Evolutionary conservation across 139 green algal genomes (phyloP).

Genomic region (Eudorina sp.): DNA sequence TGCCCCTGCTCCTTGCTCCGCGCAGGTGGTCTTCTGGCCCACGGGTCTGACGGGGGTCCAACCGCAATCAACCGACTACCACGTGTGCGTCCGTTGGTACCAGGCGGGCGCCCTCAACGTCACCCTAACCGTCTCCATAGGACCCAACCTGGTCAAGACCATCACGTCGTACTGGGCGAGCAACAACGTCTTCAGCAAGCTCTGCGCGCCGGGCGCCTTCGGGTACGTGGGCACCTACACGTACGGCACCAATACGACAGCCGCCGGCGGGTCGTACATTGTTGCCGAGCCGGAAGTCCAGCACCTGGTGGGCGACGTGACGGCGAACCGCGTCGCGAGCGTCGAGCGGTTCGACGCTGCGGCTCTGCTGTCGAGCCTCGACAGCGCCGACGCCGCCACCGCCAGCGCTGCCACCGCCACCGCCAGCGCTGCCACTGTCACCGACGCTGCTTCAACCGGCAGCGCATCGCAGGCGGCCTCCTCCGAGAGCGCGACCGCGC

Average conservation of each 20-base stretch:
- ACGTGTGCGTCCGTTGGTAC: slow-evolving; percentile 9
- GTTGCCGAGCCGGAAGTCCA: not conserved
- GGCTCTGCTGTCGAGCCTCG: not conserved
- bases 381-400: not conserved
- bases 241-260: not conserved
- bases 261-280: not conserved
- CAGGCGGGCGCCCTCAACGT: not conserved
- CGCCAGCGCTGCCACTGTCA: not conserved
- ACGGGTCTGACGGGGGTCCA: not conserved
- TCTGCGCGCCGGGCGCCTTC: not conserved
- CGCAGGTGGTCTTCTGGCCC: slow-evolving; percentile 13
- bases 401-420: not conserved
- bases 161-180: not conserved
- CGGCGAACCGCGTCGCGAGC: not conserved
- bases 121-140: not conserved
- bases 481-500: too few species aligned
- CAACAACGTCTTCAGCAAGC: slow-evolving; percentile 16
- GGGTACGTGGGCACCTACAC: slow-evolving; percentile 7
- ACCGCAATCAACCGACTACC: not conserved
- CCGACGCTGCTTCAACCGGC: not conserved
- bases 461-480: too few species aligned
- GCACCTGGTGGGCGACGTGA: not conserved
- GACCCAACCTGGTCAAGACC: not conserved
- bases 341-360: not conserved
- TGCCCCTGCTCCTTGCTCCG: too few species aligned